phyloP scores from a whole-genome alignment of 2,329 filamentous ascomycete genomes.

The Clarireedia hainanense region DNA sequence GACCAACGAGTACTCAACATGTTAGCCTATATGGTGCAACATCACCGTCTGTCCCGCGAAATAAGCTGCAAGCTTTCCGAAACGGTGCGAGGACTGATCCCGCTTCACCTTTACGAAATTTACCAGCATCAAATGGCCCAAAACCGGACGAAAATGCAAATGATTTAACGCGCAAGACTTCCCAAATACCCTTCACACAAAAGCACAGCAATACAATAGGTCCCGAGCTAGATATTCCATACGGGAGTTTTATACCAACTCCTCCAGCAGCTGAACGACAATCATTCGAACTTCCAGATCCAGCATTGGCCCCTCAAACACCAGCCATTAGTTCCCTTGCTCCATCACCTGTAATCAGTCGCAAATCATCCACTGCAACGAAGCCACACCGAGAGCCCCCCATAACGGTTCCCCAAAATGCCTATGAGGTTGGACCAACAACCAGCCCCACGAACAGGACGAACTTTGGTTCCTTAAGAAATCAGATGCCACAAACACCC shows the following conservation, averaged over 20 bases:
- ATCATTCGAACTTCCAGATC: conserved; percentile 52
- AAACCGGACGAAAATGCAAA: neutral
- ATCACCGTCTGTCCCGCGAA: conserved; percentile 11
- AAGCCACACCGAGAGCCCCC: neutral
- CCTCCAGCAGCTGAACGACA: conserved; percentile 33
- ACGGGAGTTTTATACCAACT: conserved; percentile 56
- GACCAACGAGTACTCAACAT: conserved; percentile 10
- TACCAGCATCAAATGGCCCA: conserved; percentile 5
- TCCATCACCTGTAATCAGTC: neutral
- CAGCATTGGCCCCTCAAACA: conserved; percentile 34
- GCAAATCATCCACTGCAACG: neutral
- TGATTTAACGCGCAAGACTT: neutral
- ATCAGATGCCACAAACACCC: conserved; percentile 13
- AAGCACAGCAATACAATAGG: neutral
- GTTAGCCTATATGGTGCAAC: conserved; percentile 22
- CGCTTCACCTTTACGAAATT: neutral
- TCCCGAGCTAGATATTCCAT: conserved; percentile 28
- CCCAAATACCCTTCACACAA: neutral
- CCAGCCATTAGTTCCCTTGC: conserved; percentile 1
- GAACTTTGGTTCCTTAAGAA: conserved; percentile 20
- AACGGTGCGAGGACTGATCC: neutral
- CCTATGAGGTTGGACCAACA: conserved; percentile 38
- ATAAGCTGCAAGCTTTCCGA: neutral
- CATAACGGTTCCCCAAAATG: conserved; percentile 23
- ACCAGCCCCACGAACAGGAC: conserved; percentile 19